Evolutionary conservation across 2,329 filamentous ascomycete species (phyloP).

Genomic region (Whalleya microplaca): DNA sequence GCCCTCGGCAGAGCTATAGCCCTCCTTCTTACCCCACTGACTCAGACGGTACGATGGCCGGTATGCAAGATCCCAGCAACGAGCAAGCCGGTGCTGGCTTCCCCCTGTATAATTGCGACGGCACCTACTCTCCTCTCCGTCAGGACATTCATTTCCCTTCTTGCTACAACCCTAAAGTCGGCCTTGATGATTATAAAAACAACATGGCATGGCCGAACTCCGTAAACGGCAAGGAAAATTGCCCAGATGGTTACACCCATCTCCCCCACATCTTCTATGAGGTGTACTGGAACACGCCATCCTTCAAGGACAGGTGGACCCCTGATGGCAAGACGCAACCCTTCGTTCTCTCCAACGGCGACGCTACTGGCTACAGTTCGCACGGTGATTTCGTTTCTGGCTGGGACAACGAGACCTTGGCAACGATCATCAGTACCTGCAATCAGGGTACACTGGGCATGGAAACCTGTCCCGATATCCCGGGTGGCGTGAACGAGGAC

Average conservation of each 20-base stretch:
- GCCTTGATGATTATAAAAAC: constrained; percentile 61
- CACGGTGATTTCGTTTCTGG: constrained; percentile 76
- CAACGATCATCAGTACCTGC: constrained; percentile 70
- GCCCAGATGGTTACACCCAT: constrained; percentile 58
- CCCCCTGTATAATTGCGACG: constrained; percentile 70
- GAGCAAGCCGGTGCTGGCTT: constrained; percentile 65
- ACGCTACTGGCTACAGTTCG: constrained; percentile 69
- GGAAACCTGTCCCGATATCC: constrained; percentile 64
- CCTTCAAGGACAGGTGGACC: constrained; percentile 57
- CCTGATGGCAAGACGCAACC: constrained; percentile 58
- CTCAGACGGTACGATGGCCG: constrained; percentile 59
- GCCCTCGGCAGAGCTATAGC: constrained; percentile 55
- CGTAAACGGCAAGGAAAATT: constrained; percentile 54
- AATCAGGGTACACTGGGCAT: constrained; percentile 62
- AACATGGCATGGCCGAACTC: constrained; percentile 69
- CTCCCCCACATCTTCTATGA: constrained; percentile 62
- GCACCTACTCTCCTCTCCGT: constrained; percentile 62
- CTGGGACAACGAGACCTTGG: constrained; percentile 69
- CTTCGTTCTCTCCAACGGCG: constrained; percentile 72
- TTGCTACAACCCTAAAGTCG: constrained; percentile 70
- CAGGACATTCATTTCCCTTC: constrained; percentile 73
- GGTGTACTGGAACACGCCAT: constrained; percentile 63
- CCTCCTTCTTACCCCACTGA: constrained; percentile 55
- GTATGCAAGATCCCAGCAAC: constrained; percentile 59
- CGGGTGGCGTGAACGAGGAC: constrained; percentile 53